Percentiles rank a stretch among this genome's conserved stretches.
Evolutionary conservation across 306 rosid genomes (phyloP).

Genomic region (Vigna trinervia): DNA sequence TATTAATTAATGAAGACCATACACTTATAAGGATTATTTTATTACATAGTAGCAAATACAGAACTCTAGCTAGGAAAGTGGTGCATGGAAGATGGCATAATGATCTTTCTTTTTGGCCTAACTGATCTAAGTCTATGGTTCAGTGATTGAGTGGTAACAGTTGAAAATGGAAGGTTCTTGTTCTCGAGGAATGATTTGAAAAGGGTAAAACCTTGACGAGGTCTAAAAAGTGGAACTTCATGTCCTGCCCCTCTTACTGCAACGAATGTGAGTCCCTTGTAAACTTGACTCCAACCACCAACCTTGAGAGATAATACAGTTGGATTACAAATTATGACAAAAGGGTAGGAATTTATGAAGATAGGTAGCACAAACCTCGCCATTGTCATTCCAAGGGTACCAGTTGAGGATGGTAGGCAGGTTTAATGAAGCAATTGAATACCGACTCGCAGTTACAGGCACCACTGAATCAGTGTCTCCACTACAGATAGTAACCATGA

Average conservation of each 20-base stretch:
- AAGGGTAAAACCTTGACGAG: neutral
- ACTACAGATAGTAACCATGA: neutral
- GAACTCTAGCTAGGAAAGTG: neutral
- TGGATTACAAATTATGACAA: too few species aligned
- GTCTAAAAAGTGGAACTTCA: neutral
- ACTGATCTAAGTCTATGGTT: neutral
- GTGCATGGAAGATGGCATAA: neutral
- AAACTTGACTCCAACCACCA: conserved; percentile 5
- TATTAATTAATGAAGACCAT: too few species aligned
- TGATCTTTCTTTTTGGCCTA: neutral
- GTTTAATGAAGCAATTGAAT: neutral
- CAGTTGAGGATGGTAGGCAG: neutral
- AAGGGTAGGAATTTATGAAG: too few species aligned
- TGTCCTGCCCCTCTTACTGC: neutral
- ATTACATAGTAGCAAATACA: neutral
- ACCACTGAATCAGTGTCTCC: conserved; percentile 7
- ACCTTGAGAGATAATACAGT: neutral
- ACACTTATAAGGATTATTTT: neutral
- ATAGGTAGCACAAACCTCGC: neutral
- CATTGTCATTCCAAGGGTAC: neutral
- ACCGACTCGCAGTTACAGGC: neutral
- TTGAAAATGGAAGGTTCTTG: neutral
- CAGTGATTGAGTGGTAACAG: neutral
- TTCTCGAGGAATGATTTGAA: neutral
- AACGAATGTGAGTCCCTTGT: neutral